Conservation (phyloP, 1,284 basidiomycete species). For the Ganoderma lingzhi region DNA sequence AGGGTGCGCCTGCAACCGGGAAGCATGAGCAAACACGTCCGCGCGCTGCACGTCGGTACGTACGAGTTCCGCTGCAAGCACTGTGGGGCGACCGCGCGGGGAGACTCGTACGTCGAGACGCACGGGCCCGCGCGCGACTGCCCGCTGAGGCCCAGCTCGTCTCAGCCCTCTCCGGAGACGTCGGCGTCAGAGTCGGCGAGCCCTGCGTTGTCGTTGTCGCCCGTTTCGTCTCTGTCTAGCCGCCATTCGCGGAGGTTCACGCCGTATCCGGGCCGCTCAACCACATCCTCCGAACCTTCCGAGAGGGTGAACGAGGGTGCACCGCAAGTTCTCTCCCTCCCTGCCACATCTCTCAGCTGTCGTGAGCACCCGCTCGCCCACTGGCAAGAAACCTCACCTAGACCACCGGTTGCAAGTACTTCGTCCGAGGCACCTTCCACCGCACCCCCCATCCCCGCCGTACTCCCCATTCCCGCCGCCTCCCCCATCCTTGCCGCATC, state of each 20-base stretch:
- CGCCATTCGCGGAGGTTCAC: background rate
- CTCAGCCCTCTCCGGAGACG: background rate
- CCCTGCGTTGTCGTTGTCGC: background rate
- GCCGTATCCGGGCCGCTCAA: background rate
- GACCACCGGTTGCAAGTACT: too few relatives aligned
- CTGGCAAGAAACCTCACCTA: too few relatives aligned
- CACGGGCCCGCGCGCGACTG: background rate
- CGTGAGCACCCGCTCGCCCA: too few relatives aligned
- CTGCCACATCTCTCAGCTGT: too few relatives aligned
- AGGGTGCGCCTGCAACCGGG: background rate
- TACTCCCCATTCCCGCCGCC: too few relatives aligned
- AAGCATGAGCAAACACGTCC: background rate
- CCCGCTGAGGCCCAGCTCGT: background rate
- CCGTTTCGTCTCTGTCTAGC: background rate
- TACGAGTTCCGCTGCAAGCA: background rate
- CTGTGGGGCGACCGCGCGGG: background rate
- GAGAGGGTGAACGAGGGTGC: too few relatives aligned
- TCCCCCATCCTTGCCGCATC: too few relatives aligned
- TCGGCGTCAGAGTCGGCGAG: background rate
- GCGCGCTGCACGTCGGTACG: background rate
- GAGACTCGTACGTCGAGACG: background rate
- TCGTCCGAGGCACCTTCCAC: too few relatives aligned
- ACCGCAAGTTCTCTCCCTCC: too few relatives aligned
- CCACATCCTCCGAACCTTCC: too few relatives aligned
- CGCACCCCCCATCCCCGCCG: too few relatives aligned